Percentiles rank a stretch among this genome's conserved stretches.
Conservation (phyloP, 768 basidiomycete species). For the Dacryopinax spathularia region DNA sequence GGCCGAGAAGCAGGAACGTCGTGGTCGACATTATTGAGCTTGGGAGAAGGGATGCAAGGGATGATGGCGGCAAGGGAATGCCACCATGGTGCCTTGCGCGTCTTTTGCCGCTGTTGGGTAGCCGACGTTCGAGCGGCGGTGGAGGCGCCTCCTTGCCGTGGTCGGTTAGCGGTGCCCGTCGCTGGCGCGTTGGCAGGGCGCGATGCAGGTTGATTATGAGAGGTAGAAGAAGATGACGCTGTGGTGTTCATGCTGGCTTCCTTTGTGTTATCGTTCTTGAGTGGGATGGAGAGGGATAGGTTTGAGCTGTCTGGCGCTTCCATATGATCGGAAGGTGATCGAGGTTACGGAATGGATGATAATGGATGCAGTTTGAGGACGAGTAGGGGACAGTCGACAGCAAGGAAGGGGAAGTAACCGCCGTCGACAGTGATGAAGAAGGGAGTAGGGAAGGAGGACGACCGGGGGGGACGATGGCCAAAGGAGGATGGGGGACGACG, state of each 20-base stretch:
- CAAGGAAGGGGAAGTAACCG: not conserved
- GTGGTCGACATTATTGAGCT: not conserved
- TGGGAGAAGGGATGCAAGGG: not conserved
- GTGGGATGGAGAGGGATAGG: conserved; percentile 3
- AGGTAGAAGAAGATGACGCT: not conserved
- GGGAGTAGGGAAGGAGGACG: not conserved
- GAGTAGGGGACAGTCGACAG: not conserved
- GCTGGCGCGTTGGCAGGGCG: not conserved
- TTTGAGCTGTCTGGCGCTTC: conserved; percentile 4
- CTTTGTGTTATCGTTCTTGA: not conserved
- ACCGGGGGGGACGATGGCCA: not conserved
- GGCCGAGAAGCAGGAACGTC: not conserved
- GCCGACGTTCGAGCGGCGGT: not conserved
- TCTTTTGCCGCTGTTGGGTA: not conserved
- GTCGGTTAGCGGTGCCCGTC: not conserved
- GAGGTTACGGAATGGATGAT: not conserved
- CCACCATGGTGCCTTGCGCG: conserved; percentile 1
- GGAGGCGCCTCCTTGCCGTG: not conserved
- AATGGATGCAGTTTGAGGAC: not conserved
- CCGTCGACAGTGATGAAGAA: not conserved
- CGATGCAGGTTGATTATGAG: not conserved
- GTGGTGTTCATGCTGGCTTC: conserved; percentile 4
- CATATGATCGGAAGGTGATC: not conserved
- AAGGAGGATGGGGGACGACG: not conserved
- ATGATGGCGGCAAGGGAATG: not conserved